Evolutionary conservation across 2,329 filamentous ascomycete genomes (phyloP).

Genomic region (Paracamarosporium sp.): DNA sequence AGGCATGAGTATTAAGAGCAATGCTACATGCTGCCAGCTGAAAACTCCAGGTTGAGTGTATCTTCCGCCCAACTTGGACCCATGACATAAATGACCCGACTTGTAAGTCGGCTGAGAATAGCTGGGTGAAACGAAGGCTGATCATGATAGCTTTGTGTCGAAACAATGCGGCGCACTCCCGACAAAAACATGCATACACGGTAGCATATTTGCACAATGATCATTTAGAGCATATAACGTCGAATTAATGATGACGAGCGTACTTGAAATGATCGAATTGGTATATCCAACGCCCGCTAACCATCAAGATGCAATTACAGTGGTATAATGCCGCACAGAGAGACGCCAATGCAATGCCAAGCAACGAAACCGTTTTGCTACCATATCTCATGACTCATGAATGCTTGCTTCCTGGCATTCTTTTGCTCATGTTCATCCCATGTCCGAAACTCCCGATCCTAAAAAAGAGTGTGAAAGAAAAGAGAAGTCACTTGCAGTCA

Average conservation of each 20-base stretch:
- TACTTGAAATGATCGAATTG: constrained; percentile 8
- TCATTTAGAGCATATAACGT: not conserved
- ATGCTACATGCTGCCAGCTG: no score
- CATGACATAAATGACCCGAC: no score
- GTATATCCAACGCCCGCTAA: constrained; percentile 13
- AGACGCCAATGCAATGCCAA: constrained; percentile 14
- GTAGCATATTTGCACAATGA: not conserved
- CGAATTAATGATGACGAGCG: not conserved
- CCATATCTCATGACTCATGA: constrained; percentile 5
- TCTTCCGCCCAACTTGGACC: no score
- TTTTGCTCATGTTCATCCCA: not conserved
- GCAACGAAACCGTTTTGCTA: constrained; percentile 1
- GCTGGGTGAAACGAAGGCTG: no score
- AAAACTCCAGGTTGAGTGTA: no score
- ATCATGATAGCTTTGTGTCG: no score
- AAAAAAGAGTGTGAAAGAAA: not conserved
- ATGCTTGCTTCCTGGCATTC: not conserved
- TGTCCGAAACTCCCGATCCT: not conserved
- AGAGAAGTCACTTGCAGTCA: not conserved
- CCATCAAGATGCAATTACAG: not conserved
- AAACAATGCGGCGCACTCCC: no score
- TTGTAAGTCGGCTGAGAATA: no score
- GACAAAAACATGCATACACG: no score
- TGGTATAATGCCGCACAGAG: constrained; percentile 11
- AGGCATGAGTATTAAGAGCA: no score